Percentiles rank a stretch among this genome's conserved stretches.
phyloP scores from a whole-genome alignment of 441 rosid genomes.

The Pelargonium myrrhifolium region DNA sequence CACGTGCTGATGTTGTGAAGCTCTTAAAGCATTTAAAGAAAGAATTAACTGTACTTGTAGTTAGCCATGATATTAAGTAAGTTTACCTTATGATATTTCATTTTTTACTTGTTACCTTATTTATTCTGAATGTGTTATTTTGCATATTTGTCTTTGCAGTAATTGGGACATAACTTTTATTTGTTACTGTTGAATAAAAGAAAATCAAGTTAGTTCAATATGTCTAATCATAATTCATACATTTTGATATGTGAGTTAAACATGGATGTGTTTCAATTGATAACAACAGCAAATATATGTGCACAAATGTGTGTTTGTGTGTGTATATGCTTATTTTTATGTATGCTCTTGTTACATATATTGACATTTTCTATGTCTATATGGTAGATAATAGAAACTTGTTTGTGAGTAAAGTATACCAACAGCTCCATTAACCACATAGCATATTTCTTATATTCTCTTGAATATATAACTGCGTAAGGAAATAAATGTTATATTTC shows the following conservation, averaged over 20 bases:
- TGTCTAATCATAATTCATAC: neutral
- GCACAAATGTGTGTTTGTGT: neutral
- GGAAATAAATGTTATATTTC: neutral
- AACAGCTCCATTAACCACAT: neutral
- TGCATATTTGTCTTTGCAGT: neutral
- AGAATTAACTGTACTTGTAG: conserved; percentile 74
- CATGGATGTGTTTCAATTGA: conserved; percentile 2
- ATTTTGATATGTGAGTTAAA: neutral
- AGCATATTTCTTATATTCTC: neutral
- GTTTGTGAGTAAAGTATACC: neutral
- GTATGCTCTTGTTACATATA: neutral
- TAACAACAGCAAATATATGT: neutral
- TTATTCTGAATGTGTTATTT: neutral
- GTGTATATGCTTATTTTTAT: neutral
- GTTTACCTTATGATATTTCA: conserved; percentile 13
- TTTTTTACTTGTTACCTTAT: neutral
- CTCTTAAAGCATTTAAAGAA: conserved; percentile 78
- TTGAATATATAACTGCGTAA: neutral
- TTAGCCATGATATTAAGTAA: conserved; percentile 89
- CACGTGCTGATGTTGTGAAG: conserved; percentile 80
- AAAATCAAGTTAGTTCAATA: neutral
- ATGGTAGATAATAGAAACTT: neutral
- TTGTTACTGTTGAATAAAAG: neutral
- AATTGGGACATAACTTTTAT: neutral
- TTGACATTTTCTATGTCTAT: neutral